These are phyloP conservation scores for Cardamine resedifolia DNA, from an alignment of 345 rosid genomes.

Conservation along the genomic window DNA sequence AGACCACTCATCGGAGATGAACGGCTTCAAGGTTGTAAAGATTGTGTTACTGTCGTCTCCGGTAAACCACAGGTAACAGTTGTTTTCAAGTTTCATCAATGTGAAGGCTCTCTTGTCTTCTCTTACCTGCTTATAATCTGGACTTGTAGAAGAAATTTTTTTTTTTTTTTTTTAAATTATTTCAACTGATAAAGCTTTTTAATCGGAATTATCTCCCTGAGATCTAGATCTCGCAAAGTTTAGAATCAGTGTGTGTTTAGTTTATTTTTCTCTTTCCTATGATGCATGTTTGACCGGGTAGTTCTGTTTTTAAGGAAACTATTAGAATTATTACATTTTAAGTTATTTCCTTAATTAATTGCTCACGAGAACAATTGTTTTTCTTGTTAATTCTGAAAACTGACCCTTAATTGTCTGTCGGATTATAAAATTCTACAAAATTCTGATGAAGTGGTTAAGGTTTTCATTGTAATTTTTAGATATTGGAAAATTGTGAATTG, in stretches of 20 bases:
- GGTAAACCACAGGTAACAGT: conserved; percentile 94
- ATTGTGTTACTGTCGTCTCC: conserved; percentile 79
- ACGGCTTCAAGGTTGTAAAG: conserved; percentile 86
- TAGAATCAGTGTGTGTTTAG: conserved; percentile 13
- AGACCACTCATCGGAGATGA: conserved; percentile 97
- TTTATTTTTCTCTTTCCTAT: not conserved
- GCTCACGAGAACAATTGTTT: conserved; percentile 4
- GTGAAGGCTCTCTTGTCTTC: conserved; percentile 8
- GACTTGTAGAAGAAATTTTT: not conserved
- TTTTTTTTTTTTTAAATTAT: not conserved
- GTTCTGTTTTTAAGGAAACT: not conserved
- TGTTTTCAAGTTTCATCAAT: conserved; percentile 25
- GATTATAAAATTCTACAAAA: not conserved
- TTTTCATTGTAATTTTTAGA: not conserved
- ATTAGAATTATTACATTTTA: not conserved
- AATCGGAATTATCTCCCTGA: conserved; percentile 11
- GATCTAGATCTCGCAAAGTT: conserved; percentile 38
- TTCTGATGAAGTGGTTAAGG: not conserved
- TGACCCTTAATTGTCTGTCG: not conserved
- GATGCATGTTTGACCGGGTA: conserved; percentile 35
- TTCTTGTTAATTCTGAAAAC: conserved; percentile 9
- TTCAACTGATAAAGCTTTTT: conserved; percentile 1
- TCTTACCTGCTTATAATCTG: not conserved
- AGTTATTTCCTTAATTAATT: conserved; percentile 17
- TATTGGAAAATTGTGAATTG: not conserved